phyloP scores from a whole-genome alignment of 176 grass and related monocot species.

The Themeda triandra region DNA sequence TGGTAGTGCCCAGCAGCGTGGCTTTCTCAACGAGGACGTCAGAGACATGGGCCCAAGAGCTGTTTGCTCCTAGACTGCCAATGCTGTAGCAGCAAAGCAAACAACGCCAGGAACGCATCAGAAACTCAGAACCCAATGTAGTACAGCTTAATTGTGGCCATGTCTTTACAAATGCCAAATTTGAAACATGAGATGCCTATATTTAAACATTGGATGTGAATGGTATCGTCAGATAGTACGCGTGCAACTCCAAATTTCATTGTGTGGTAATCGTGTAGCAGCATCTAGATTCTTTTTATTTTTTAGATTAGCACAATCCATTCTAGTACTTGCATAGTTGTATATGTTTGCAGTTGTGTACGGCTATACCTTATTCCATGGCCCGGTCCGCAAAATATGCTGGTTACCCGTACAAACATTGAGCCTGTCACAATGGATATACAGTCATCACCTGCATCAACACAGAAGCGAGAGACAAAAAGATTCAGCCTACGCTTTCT shows the following conservation, averaged over 20 bases:
- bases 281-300: background rate
- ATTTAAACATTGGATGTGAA: background rate
- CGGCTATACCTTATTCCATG: constrained; percentile 60
- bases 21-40: constrained; percentile 66
- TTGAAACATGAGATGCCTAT: background rate
- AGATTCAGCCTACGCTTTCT: background rate
- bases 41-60: constrained; percentile 54
- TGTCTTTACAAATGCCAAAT: background rate
- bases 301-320: background rate
- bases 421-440: constrained; percentile 77
- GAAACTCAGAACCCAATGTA: constrained; percentile 3
- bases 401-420: constrained; percentile 36
- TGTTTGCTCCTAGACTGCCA: constrained; percentile 69
- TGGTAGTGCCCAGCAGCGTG: constrained; percentile 67
- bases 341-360: background rate
- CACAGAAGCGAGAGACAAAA: background rate
- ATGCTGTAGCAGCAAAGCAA: constrained; percentile 49
- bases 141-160: constrained; percentile 3
- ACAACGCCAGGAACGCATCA: constrained; percentile 27
- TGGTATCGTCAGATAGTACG: background rate
- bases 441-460: constrained; percentile 73
- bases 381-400: constrained; percentile 73
- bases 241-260: background rate
- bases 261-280: background rate
- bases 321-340: too few species aligned